phyloP scores from a whole-genome alignment of 306 rosid species.

The Parietaria judaica region DNA sequence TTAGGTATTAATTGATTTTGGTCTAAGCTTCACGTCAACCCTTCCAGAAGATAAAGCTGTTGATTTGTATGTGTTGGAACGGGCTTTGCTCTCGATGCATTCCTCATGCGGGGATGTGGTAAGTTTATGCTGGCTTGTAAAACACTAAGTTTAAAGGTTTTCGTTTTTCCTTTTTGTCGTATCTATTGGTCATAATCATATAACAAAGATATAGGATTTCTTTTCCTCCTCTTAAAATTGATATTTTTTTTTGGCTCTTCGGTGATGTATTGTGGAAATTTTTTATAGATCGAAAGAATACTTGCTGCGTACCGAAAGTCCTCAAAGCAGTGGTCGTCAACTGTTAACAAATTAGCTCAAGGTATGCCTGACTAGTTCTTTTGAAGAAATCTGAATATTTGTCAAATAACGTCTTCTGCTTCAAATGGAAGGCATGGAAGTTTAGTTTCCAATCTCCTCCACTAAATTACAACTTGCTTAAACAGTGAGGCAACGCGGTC shows the following conservation, averaged over 20 bases:
- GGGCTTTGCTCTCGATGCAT: slow-evolving; percentile 88
- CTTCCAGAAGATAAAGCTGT: slow-evolving; percentile 94
- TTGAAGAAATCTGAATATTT: too few species aligned
- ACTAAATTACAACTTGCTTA: background rate
- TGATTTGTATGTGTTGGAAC: slow-evolving; percentile 80
- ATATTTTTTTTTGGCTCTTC: too few species aligned
- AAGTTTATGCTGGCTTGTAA: slow-evolving; percentile 12
- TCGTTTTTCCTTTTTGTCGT: background rate
- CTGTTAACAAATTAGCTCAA: slow-evolving; percentile 46
- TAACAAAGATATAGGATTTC: too few species aligned
- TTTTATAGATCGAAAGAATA: slow-evolving; percentile 35
- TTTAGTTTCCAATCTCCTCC: background rate
- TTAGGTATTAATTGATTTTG: slow-evolving; percentile 82
- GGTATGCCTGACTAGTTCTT: slow-evolving; percentile 20
- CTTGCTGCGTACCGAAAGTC: slow-evolving; percentile 68
- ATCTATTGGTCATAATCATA: background rate
- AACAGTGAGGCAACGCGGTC: slow-evolving; percentile 82
- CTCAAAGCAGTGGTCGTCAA: slow-evolving; percentile 88
- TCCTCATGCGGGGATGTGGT: slow-evolving; percentile 91
- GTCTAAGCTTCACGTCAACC: slow-evolving; percentile 87
- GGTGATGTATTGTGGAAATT: background rate
- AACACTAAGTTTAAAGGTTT: background rate
- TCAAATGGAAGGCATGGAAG: too few species aligned
- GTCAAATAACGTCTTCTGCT: too few species aligned
- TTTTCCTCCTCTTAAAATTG: too few species aligned